These are phyloP conservation scores for Trichophyton simii DNA, from an alignment of 2,329 filamentous ascomycete species.

Conservation along the genomic window DNA sequence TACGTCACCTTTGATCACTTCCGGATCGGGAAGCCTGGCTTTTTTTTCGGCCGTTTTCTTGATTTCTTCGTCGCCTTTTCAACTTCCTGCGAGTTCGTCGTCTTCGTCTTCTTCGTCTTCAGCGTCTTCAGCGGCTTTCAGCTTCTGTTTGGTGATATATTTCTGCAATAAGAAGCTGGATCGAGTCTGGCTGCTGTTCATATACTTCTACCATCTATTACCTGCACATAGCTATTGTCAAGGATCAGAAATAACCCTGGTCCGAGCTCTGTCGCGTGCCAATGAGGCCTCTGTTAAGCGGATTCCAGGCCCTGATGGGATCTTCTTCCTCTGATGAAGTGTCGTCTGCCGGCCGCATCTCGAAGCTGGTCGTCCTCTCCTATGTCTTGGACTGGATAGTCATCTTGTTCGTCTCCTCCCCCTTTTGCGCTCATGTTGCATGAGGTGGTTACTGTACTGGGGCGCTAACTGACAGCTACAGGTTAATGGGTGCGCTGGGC, in stretches of 20 bases:
- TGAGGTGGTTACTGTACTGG: not conserved
- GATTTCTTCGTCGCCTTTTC: not conserved
- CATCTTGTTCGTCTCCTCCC: slow-evolving; percentile 38
- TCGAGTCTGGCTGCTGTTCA: not conserved
- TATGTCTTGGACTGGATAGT: slow-evolving; percentile 66
- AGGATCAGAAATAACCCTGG: not conserved
- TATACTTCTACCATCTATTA: not conserved
- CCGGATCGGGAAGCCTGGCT: not conserved
- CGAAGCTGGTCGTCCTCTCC: slow-evolving; percentile 46
- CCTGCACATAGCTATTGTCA: not conserved
- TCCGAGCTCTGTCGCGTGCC: not conserved
- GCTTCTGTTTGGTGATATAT: not conserved
- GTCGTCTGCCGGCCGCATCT: slow-evolving; percentile 19
- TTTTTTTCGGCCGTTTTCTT: too few relatives aligned
- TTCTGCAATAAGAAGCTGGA: too few relatives aligned
- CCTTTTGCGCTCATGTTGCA: not conserved
- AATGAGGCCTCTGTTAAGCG: not conserved
- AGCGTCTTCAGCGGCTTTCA: not conserved
- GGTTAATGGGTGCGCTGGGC: slow-evolving; percentile 47
- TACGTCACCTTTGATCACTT: not conserved
- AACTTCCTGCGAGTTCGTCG: not conserved
- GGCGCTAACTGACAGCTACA: slow-evolving; percentile 17
- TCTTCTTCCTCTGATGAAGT: not conserved
- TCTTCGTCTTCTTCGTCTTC: not conserved
- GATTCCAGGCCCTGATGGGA: slow-evolving; percentile 6